Evolutionary conservation across 2,329 filamentous ascomycete species (phyloP).

Genomic region (Tolypocladium endophyticum): DNA sequence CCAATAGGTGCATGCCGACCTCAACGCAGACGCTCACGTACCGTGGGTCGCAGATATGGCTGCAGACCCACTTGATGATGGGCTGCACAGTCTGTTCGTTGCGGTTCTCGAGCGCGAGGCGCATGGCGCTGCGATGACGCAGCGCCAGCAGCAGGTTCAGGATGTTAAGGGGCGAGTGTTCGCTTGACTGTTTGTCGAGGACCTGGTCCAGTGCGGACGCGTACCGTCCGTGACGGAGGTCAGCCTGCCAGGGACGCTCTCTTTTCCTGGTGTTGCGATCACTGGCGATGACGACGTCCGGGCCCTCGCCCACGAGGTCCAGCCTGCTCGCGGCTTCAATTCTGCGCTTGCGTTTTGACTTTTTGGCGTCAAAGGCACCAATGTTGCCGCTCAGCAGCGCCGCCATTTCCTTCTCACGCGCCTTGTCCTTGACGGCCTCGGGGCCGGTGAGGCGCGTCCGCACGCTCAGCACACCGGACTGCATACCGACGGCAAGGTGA

Average conservation of each 20-base stretch:
- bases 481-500: conserved; percentile 90
- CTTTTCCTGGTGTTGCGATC: conserved; percentile 45
- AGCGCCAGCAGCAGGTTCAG: conserved; percentile 76
- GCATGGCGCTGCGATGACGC: conserved; percentile 76
- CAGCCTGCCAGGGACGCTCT: conserved; percentile 68
- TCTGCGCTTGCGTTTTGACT: conserved; percentile 56
- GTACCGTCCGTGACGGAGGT: conserved; percentile 71
- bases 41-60: conserved; percentile 71
- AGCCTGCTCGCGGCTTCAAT: conserved; percentile 41
- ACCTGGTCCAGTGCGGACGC: conserved; percentile 69
- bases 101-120: conserved; percentile 67
- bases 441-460: conserved; percentile 78
- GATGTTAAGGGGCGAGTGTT: conserved; percentile 50
- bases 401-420: conserved; percentile 76
- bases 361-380: conserved; percentile 64
- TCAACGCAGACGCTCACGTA: conserved; percentile 76
- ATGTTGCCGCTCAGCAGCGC: conserved; percentile 69
- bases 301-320: conserved; percentile 74
- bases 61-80: conserved; percentile 72
- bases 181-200: conserved; percentile 40
- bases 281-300: conserved; percentile 81
- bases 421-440: conserved; percentile 65
- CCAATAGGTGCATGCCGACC: conserved; percentile 69
- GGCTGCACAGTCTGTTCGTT: conserved; percentile 76
- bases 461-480: conserved; percentile 83